A percentile compares a stretch with the other conserved stretches of the same genome.
phyloP scores from a whole-genome alignment of 148 eudicot species.

The Polygonum maritimum region DNA sequence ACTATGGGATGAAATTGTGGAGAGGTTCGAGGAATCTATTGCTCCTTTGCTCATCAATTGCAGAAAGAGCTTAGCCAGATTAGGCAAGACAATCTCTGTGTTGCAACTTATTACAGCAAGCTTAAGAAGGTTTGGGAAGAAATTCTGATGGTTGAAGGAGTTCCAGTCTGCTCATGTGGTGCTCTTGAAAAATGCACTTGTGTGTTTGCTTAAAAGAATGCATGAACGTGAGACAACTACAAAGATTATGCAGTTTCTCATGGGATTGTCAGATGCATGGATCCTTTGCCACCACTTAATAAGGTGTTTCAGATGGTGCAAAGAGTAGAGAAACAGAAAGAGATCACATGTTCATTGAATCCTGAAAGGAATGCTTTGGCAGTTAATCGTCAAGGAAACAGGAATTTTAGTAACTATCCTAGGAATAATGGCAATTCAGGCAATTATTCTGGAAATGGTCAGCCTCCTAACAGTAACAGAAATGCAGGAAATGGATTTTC shows the following conservation, averaged over 20 bases:
- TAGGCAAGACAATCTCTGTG: too few species aligned
- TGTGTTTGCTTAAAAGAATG: background rate
- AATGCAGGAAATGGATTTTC: too few species aligned
- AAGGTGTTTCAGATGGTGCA: background rate
- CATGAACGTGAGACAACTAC: background rate
- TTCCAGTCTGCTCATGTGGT: too few species aligned
- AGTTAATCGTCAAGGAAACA: background rate
- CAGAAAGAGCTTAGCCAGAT: too few species aligned
- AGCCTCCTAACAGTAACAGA: too few species aligned
- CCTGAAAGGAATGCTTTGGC: background rate
- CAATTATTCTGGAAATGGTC: too few species aligned
- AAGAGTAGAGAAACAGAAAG: background rate
- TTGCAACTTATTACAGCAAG: too few species aligned
- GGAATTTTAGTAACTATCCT: background rate
- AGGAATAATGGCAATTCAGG: background rate
- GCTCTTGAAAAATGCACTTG: too few species aligned
- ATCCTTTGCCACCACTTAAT: background rate
- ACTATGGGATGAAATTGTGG: background rate
- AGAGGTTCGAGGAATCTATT: too few species aligned
- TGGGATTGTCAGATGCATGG: background rate
- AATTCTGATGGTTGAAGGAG: too few species aligned
- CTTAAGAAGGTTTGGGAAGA: too few species aligned
- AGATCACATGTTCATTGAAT: background rate
- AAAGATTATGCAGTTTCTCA: background rate
- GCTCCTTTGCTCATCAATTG: too few species aligned